Evolutionary conservation across 257 asterid genomes (phyloP).

Genomic region (Solanum corneliomulleri): DNA sequence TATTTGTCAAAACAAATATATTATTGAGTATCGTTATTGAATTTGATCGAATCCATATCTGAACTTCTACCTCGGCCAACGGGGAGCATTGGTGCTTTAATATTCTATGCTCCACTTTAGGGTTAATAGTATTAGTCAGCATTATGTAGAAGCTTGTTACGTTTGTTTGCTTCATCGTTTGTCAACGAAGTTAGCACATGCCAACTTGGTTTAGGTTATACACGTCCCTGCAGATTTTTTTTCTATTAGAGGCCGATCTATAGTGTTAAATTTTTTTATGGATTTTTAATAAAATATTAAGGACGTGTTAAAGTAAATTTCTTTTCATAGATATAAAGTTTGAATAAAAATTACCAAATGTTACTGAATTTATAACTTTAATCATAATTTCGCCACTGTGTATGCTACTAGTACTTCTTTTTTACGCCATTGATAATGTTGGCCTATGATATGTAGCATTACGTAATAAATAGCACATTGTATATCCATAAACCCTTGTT

Average conservation of each 20-base stretch:
- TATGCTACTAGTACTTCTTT: neutral
- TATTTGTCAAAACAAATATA: neutral
- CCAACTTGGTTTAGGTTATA: neutral
- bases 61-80: neutral
- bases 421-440: neutral
- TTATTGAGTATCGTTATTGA: neutral
- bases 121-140: neutral
- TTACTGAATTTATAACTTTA: neutral
- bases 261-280: neutral
- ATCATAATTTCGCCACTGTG: neutral
- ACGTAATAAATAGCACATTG: neutral
- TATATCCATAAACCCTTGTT: neutral
- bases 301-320: neutral
- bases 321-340: neutral
- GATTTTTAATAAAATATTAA: neutral
- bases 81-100: neutral
- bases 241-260: neutral
- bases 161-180: neutral
- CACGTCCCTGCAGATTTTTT: neutral
- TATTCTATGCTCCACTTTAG: neutral
- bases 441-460: neutral
- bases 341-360: neutral
- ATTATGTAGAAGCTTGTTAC: neutral
- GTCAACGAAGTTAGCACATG: neutral
- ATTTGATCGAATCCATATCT: fast-evolving